phyloP scores from a whole-genome alignment of 1,139 yeast species.

The Suhomyces guaymorum region DNA sequence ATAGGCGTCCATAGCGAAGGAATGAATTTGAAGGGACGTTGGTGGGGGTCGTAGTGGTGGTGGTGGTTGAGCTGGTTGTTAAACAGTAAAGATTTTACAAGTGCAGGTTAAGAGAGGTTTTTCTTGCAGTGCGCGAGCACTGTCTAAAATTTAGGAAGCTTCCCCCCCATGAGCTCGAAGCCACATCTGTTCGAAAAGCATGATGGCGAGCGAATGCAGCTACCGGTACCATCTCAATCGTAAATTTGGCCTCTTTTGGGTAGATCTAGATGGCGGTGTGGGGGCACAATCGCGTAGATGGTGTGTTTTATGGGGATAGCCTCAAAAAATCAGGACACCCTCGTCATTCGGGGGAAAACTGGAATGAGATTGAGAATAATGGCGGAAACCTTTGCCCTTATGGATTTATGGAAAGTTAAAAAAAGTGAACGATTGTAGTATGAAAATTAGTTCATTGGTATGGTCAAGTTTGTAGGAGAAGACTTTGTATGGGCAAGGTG shows the following conservation, averaged over 20 bases:
- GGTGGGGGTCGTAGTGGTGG: conserved; percentile 1
- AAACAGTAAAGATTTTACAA: conserved; percentile 9
- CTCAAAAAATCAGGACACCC: conserved; percentile 6
- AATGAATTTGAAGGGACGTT: too few species aligned
- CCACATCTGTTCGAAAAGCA: too few species aligned
- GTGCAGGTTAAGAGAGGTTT: conserved; percentile 16
- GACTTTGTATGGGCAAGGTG: conserved; percentile 4
- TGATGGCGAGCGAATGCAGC: too few species aligned
- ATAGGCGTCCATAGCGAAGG: conserved; percentile 68
- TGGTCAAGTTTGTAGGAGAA: conserved; percentile 1
- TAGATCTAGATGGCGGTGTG: conserved; percentile 2
- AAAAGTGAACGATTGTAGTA: neutral
- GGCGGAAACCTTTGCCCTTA: conserved; percentile 13
- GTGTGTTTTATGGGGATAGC: neutral
- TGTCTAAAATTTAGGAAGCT: neutral
- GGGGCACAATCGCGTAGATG: conserved; percentile 2
- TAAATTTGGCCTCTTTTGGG: conserved; percentile 1
- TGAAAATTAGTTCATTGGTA: neutral
- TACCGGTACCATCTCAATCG: too few species aligned
- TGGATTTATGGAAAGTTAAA: conserved; percentile 10
- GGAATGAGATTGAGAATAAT: conserved; percentile 3
- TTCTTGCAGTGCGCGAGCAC: conserved; percentile 2
- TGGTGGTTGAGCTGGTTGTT: conserved; percentile 1
- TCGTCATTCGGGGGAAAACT: conserved; percentile 9
- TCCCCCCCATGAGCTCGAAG: neutral